Percentiles rank a stretch among this genome's conserved stretches.
phyloP scores from a whole-genome alignment of 2,329 filamentous ascomycete species.

The Aspergillus sp. region DNA sequence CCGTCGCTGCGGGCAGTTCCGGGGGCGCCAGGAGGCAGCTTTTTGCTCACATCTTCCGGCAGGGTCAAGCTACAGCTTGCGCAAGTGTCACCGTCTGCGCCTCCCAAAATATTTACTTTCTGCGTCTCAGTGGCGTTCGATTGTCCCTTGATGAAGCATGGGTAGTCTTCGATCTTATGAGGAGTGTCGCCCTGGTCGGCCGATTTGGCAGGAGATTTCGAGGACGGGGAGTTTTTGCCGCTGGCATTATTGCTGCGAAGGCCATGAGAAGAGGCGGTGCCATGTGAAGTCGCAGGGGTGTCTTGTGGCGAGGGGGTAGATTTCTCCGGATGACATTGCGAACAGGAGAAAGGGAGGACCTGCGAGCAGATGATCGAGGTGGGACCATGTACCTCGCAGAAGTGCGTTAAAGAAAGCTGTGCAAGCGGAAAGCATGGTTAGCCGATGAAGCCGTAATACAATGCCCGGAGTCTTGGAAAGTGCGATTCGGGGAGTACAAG shows the following conservation, averaged over 20 bases:
- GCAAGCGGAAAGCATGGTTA: slow-evolving; percentile 8
- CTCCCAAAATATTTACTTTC: slow-evolving; percentile 42
- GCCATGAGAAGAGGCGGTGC: slow-evolving; percentile 28
- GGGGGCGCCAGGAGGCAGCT: slow-evolving; percentile 54
- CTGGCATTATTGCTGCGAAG: slow-evolving; percentile 17
- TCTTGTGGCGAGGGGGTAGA: slow-evolving; percentile 43
- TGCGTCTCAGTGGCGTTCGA: slow-evolving; percentile 45
- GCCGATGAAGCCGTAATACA: slow-evolving; percentile 6
- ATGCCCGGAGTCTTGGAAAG: not conserved
- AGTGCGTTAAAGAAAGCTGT: slow-evolving; percentile 62
- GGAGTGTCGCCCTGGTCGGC: slow-evolving; percentile 21
- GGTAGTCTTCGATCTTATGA: slow-evolving; percentile 49
- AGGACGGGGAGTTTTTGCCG: slow-evolving; percentile 18
- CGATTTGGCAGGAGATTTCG: slow-evolving; percentile 14
- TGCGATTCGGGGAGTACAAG: slow-evolving; percentile 7
- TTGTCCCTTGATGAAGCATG: slow-evolving; percentile 49
- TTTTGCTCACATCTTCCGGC: slow-evolving; percentile 54
- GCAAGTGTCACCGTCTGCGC: slow-evolving; percentile 53
- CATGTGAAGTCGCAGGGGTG: slow-evolving; percentile 37
- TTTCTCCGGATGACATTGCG: slow-evolving; percentile 49
- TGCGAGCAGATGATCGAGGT: slow-evolving; percentile 64
- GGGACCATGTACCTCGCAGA: slow-evolving; percentile 63
- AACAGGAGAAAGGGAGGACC: slow-evolving; percentile 55
- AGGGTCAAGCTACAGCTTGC: slow-evolving; percentile 59
- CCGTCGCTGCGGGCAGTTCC: slow-evolving; percentile 52